A percentile compares a stretch with the other conserved stretches of the same genome.
phyloP scores from a whole-genome alignment of 2,329 filamentous ascomycete genomes.

The Pestalotiopsis sp. region DNA sequence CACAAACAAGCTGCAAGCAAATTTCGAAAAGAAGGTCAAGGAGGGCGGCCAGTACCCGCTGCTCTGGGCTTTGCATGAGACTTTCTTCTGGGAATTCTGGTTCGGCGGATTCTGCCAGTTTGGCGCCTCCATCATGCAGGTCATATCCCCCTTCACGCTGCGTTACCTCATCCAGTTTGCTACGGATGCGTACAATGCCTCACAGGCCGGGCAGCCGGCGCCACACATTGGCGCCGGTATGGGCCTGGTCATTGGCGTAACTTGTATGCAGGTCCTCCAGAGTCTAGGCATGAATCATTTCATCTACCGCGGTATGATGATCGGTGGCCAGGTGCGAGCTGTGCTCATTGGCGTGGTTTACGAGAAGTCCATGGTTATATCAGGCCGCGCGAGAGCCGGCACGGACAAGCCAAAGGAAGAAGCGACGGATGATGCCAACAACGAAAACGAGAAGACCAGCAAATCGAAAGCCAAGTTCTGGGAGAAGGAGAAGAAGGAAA shows the following conservation, averaged over 20 bases:
- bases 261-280: conserved; percentile 81
- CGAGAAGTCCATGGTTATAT: conserved; percentile 89
- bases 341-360: conserved; percentile 86
- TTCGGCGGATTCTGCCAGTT: conserved; percentile 80
- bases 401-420: conserved; percentile 47
- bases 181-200: conserved; percentile 73
- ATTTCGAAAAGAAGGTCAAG: conserved; percentile 69
- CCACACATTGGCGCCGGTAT: conserved; percentile 77
- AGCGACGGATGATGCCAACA: conserved; percentile 44
- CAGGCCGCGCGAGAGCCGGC: conserved; percentile 83
- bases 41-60: conserved; percentile 74
- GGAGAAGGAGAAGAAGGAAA: conserved; percentile 37
- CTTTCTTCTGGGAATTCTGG: conserved; percentile 82
- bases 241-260: conserved; percentile 82
- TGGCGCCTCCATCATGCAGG: conserved; percentile 71
- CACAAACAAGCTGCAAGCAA: conserved; percentile 63
- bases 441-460: conserved; percentile 43
- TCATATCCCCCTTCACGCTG: conserved; percentile 82
- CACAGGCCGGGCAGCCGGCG: conserved; percentile 46
- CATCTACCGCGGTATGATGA: conserved; percentile 88
- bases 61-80: conserved; percentile 81
- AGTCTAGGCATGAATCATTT: conserved; percentile 86
- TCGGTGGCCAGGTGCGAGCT: conserved; percentile 81
- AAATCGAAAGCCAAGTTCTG: conserved; percentile 36
- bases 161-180: conserved; percentile 88